These are phyloP conservation scores for Candida maesae DNA, from an alignment of 805 yeast genomes.

Conservation along the genomic window DNA sequence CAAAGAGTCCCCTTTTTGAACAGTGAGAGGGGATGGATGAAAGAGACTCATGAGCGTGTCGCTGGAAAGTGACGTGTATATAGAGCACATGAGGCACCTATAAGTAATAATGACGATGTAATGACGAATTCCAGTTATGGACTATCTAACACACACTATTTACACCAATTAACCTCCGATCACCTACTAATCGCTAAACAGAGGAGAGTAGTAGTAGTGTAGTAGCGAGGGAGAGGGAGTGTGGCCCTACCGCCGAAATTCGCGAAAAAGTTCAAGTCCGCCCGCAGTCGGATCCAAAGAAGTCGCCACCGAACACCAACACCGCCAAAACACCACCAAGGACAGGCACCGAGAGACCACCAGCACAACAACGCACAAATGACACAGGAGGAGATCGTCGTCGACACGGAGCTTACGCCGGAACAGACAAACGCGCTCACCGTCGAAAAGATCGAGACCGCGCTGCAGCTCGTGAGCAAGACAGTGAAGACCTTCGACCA, in stretches of 20 bases:
- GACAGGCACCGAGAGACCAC: no score
- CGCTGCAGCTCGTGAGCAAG: constrained; percentile 39
- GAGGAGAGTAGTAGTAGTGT: no score
- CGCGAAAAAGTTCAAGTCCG: neutral
- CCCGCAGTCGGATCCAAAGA: neutral
- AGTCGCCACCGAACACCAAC: neutral
- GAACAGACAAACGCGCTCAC: constrained; percentile 30
- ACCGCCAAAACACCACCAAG: neutral
- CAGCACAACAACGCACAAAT: constrained; percentile 3
- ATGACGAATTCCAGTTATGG: no score
- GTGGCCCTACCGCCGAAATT: neutral
- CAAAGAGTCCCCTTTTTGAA: no score
- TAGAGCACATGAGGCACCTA: neutral
- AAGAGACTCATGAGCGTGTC: no score
- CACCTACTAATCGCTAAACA: no score
- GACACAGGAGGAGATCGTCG: constrained; percentile 26
- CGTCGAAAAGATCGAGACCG: constrained; percentile 30
- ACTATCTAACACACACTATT: no score
- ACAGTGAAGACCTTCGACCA: constrained; percentile 77
- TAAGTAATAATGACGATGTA: no score
- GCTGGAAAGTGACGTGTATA: neutral
- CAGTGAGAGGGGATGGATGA: no score
- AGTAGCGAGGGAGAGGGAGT: no score
- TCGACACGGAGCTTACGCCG: constrained; percentile 26
- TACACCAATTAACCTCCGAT: no score